Percentiles rank a stretch among this genome's conserved stretches.
Evolutionary conservation across 2,329 filamentous ascomycete species (phyloP).

Genomic region (Pseudogymnoascus sp.): DNA sequence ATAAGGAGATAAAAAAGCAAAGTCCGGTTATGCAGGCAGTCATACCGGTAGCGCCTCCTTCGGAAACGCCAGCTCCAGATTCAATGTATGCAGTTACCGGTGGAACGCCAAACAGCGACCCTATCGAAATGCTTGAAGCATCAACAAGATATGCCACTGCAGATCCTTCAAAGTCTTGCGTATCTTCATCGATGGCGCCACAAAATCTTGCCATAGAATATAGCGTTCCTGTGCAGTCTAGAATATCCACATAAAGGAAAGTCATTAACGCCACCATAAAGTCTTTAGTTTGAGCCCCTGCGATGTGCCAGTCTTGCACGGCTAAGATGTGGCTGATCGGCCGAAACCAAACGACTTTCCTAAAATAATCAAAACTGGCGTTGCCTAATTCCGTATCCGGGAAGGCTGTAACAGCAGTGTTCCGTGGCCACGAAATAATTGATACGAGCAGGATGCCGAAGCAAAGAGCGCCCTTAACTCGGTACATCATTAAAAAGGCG

Average conservation of each 20-base stretch:
- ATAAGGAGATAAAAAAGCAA: constrained; percentile 79
- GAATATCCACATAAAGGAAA: constrained; percentile 84
- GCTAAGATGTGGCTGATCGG: constrained; percentile 60
- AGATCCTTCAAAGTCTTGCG: constrained; percentile 81
- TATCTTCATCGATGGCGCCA: constrained; percentile 70
- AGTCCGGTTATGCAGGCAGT: constrained; percentile 71
- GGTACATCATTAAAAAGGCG: constrained; percentile 73
- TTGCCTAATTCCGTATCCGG: constrained; percentile 64
- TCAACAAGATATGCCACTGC: constrained; percentile 79
- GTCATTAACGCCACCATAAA: constrained; percentile 81
- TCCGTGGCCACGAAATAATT: constrained; percentile 80
- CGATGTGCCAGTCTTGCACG: constrained; percentile 64
- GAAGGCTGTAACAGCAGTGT: constrained; percentile 71
- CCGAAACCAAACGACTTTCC: constrained; percentile 77
- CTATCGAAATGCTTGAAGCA: constrained; percentile 71
- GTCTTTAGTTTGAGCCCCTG: constrained; percentile 51
- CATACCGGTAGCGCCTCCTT: constrained; percentile 79
- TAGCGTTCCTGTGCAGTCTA: constrained; percentile 77
- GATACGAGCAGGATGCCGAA: constrained; percentile 75
- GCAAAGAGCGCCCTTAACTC: constrained; percentile 81
- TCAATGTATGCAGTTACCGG: constrained; percentile 85
- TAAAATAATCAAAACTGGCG: constrained; percentile 75
- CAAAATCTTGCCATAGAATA: constrained; percentile 87
- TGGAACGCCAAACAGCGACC: constrained; percentile 66
- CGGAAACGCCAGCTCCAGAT: constrained; percentile 81